Percentiles rank a stretch among this genome's conserved stretches.
phyloP scores from a whole-genome alignment of 2,329 filamentous ascomycete genomes.

The Dactylellina drechsleri region DNA sequence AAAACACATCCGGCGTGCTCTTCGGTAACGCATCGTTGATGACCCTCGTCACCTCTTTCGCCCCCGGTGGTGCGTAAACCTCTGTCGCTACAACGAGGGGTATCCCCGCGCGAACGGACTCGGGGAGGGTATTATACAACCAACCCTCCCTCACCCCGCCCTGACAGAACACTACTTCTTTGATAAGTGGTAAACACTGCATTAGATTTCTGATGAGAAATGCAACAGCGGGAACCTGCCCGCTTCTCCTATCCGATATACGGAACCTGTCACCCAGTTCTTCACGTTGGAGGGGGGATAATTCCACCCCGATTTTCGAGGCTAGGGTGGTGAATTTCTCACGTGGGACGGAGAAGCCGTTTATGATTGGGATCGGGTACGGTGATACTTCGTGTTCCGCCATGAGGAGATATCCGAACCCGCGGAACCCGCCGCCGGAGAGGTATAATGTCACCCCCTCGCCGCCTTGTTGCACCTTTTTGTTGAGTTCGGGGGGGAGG shows the following conservation, averaged over 20 bases:
- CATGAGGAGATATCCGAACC: slow-evolving; percentile 91
- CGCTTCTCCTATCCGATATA: slow-evolving; percentile 79
- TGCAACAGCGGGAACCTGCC: slow-evolving; percentile 84
- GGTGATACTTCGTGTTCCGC: slow-evolving; percentile 76
- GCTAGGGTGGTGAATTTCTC: slow-evolving; percentile 67
- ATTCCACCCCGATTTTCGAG: slow-evolving; percentile 58
- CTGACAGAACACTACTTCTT: slow-evolving; percentile 82
- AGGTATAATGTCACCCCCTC: slow-evolving; percentile 75
- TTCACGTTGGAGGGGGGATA: slow-evolving; percentile 56
- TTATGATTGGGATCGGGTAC: slow-evolving; percentile 85
- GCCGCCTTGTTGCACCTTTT: slow-evolving; percentile 59
- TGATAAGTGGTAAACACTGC: slow-evolving; percentile 74
- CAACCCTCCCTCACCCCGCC: slow-evolving; percentile 88
- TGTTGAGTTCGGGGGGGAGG: slow-evolving; percentile 67
- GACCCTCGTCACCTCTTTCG: slow-evolving; percentile 64
- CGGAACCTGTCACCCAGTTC: slow-evolving; percentile 67
- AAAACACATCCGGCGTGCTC: slow-evolving; percentile 62
- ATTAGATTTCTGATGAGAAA: slow-evolving; percentile 81
- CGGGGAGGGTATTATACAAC: slow-evolving; percentile 75
- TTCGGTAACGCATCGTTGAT: slow-evolving; percentile 66
- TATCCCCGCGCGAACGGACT: slow-evolving; percentile 70
- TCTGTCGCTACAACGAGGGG: slow-evolving; percentile 73
- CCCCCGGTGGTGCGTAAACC: slow-evolving; percentile 65
- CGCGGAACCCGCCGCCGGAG: slow-evolving; percentile 88
- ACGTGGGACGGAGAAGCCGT: slow-evolving; percentile 76